These are phyloP conservation scores for Colletotrichum orbiculare DNA, from an alignment of 2,329 filamentous ascomycete genomes.

Conservation along the genomic window DNA sequence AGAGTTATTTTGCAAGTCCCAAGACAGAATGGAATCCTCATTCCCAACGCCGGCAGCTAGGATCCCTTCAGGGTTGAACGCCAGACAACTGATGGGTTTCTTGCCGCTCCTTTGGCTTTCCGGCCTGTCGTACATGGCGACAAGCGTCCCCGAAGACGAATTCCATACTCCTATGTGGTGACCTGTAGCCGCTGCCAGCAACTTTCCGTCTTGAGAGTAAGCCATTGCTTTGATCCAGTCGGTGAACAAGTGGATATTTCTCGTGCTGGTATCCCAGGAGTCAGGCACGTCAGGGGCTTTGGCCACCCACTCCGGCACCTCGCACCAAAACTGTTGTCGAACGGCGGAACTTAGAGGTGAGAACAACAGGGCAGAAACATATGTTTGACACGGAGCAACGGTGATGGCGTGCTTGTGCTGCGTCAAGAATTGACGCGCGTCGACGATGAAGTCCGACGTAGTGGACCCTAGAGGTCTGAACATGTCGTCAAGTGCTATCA, in stretches of 20 bases:
- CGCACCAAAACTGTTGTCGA: neutral
- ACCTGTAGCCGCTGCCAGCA: neutral
- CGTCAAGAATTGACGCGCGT: neutral
- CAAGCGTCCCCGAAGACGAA: too few species aligned
- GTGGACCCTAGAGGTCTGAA: neutral
- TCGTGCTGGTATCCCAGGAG: neutral
- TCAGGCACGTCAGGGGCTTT: neutral
- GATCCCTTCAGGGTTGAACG: too few species aligned
- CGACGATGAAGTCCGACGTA: neutral
- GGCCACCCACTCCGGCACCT: neutral
- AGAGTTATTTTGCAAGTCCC: too few species aligned
- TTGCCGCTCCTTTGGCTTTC: too few species aligned
- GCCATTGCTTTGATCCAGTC: neutral
- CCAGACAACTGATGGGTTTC: too few species aligned
- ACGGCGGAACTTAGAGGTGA: neutral
- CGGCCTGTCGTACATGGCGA: too few species aligned
- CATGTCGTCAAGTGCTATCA: neutral
- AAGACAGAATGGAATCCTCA: too few species aligned
- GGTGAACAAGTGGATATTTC: neutral
- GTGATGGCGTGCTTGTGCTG: neutral
- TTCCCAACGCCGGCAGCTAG: too few species aligned
- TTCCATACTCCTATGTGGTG: too few species aligned
- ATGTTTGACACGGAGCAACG: neutral
- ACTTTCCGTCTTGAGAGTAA: neutral
- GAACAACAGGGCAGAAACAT: neutral